Base-by-base conservation (phyloP, 306 rosid species). In the Fragaria vesca region DNA sequence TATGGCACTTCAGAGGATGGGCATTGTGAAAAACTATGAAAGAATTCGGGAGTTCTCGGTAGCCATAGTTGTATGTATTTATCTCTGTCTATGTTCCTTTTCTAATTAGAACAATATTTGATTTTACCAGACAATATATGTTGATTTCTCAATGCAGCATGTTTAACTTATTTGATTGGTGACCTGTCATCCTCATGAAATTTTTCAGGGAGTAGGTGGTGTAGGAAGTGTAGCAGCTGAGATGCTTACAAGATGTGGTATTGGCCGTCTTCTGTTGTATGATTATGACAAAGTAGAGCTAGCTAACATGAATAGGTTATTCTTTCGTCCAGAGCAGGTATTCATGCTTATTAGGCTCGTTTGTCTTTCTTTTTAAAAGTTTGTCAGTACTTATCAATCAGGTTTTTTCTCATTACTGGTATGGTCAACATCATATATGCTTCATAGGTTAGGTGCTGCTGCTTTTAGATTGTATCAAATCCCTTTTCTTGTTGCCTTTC, bases 1-100 rank as follows among this genome's bases (percentile, higher is more conserved):
- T 73, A 95, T 95, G 99, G 99, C 99, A 54, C 99, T 95, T 89
- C 99, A 95, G 90, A 89, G 99, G 73, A 95, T 93, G 97, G 99
- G 98, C 51, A 93, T 95, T 76, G 97, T 95, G 84, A 87, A 91
- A 87, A 88, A 95, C 81, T 93, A 95, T 70, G 97, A 93, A 82
- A 90, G 97, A 61, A 95, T 95, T 80, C 90, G 96, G 87, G 92
- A 88, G 42, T 93, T 93, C 93, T 93, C 99, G 4, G 88, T 95
- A 81, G 97, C 99, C 87, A 93, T 95, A 72, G 97, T 95, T 89
- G 97, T 95, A 73, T 82, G 99, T 91, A 87, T 80, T 79, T 74
- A 82, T 89, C 78, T 85, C 80, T 83, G 78, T 40, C 62, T 60
- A 17, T 55, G 16, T 74, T 81, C 10, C 24, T 24, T 71, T 79